Conservation (phyloP, 257 asterid species). For the Przewalskia tangutica region DNA sequence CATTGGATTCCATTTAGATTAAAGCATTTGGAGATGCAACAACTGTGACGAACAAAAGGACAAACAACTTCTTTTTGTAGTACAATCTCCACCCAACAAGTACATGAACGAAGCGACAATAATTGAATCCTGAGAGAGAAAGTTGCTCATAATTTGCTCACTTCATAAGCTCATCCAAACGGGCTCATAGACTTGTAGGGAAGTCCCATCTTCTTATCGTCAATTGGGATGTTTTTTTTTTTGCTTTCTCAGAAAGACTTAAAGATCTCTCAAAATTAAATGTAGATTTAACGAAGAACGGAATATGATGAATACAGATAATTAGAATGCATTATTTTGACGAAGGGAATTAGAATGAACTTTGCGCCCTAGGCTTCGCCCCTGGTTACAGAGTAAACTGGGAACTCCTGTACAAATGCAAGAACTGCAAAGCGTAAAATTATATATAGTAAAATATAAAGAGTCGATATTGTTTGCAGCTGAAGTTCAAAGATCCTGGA, state of each 20-base stretch:
- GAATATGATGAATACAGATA: background rate
- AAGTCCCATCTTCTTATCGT: background rate
- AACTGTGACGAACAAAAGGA: too few species aligned
- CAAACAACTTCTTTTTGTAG: too few species aligned
- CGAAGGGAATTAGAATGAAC: background rate
- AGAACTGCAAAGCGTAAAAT: background rate
- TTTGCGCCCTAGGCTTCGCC: background rate
- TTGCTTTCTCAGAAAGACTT: too few species aligned
- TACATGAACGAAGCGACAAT: too few species aligned
- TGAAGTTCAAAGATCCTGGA: background rate
- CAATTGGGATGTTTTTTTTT: background rate
- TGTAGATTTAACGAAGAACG: background rate
- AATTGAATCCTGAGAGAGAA: too few species aligned
- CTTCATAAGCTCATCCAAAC: too few species aligned
- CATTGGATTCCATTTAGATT: too few species aligned
- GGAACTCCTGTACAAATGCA: constrained; percentile 8
- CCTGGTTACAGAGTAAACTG: background rate
- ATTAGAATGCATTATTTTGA: too few species aligned
- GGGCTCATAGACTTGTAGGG: background rate
- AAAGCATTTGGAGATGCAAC: too few species aligned
- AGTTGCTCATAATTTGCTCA: too few species aligned
- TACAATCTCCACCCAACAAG: too few species aligned
- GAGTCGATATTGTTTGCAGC: background rate
- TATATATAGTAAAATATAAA: too few species aligned
- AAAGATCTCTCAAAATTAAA: background rate